Base-by-base conservation (phyloP, 306 rosid species). In the Prunus fruticosa region DNA sequence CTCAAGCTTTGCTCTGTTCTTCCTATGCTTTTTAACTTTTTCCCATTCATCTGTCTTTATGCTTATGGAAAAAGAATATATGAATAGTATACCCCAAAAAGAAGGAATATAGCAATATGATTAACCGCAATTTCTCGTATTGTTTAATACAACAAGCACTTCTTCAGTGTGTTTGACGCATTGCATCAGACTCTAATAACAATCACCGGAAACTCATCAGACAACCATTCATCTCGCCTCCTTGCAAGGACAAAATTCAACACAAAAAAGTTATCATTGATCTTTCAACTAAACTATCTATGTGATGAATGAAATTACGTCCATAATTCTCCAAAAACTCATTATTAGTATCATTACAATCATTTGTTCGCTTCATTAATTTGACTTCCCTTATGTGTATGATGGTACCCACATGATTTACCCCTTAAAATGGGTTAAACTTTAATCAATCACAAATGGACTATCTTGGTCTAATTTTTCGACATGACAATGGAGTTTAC, bases 401-500 rank as follows among this genome's bases (percentile, higher is more conserved):
- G 11, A 38, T 20, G 27, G 28, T 5, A 20, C 43, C n/a, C 15
- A 38, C 43, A 50, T 64, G 16, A 25, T 65, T 38, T 18, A 19
- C 32, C 45, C 20, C 45, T 43, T 3, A 9, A 71, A 63, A 20
- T 25, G 22, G 9, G 34, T 71, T 53, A 71, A 53, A 54, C 41
- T 77, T n/a, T 45, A 41, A 27, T 70, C 63, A 61, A 71, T 52
- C 50, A 78, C 64, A 50, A 64, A 9, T 19, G 23, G n/a, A 15
- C 43, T 28, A 13, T 3, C 4, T n/a, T 67, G 43, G 11, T 67
- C 41, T 54, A 67, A 34, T 5, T 43, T 60, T 58, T 15, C 25
- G 57, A 73, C 58, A 60, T 25, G 18, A 18, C 45, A 73, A 34
- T 53, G 67, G 57, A 67, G 77, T 72, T 78, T 56, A 82, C 32